Evolutionary conservation across 306 rosid species (phyloP), one percentile per base, ranked within the genome.

Genomic region (Lithocarpus polystachyus): DNA sequence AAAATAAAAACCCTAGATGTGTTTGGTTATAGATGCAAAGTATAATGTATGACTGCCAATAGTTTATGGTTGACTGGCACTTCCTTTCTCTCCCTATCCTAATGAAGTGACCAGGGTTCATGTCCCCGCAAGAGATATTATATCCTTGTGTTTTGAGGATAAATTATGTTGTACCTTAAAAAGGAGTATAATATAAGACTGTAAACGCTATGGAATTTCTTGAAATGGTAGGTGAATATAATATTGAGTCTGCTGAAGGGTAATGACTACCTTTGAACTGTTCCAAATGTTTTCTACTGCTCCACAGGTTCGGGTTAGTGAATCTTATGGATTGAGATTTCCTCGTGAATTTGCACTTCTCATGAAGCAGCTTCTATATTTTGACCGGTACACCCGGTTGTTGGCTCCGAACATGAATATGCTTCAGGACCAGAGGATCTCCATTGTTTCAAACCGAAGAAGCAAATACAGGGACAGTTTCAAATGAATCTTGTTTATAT

Each of bases 331-430:
- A 65, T 45, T 95, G 31, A 93, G 85, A 81, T 95, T 95, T 87
- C 98, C 98, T 23, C 88, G 98, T 56, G 99, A 95, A 84, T 95
- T 93, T 60, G 98, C 98, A 2, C 94, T 92, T 60, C 98, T 95
- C 24, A 65, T 95, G 94, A 95, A 95, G 91, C 99, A 95, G 84
- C 94, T 95, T 73, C 79, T 92, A 89, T 95, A 92, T 80, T 95
- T 95, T 78, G 99, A 92, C 40, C 94, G 98, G 18, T 95, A 95
- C 86, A 90, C 98, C 2, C 91, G 99, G 59, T 79, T 95, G 86
- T 71, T 95, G 85, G 99, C 99, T 65, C 98, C 98, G 26, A 84
- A 93, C 75, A 67, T 95, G 89, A 91, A 95, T 83, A 91, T 95
- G 99, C 99, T 95, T 77, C 96, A 73, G 79, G 99, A 95, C 84